These are phyloP conservation scores for Ashbya aceris DNA, from an alignment of 1,139 yeast genomes.

Conservation along the genomic window DNA sequence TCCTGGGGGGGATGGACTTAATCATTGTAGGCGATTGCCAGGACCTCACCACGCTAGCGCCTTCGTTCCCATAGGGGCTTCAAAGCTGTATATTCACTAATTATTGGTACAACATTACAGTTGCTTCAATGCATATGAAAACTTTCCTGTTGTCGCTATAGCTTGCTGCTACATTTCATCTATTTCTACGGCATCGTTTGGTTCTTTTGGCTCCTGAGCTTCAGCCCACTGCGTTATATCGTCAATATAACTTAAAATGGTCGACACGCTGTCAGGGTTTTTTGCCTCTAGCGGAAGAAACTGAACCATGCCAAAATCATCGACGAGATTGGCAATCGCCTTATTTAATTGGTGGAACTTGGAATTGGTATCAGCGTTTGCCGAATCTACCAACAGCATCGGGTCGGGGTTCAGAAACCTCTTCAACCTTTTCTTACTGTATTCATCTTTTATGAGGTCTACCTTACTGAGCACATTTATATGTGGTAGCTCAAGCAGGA, in stretches of 20 bases:
- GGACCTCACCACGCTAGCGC: conserved; percentile 13
- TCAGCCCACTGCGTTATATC: conserved; percentile 98
- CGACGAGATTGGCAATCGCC: conserved; percentile 80
- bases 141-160: not conserved
- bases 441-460: conserved; percentile 73
- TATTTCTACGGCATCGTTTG: conserved; percentile 62
- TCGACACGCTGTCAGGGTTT: conserved; percentile 69
- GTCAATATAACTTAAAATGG: conserved; percentile 84
- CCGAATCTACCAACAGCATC: conserved; percentile 47
- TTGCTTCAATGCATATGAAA: not conserved
- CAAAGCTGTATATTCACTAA: not conserved
- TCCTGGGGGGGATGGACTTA: conserved; percentile 45
- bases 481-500: conserved; percentile 86
- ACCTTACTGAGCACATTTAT: conserved; percentile 78
- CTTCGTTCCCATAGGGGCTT: not conserved
- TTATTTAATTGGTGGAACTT: conserved; percentile 64
- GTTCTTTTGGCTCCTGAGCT: conserved; percentile 93
- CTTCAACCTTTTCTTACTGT: conserved; percentile 65
- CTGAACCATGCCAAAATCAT: conserved; percentile 98
- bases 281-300: conserved; percentile 82
- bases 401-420: conserved; percentile 91
- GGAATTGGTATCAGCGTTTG: conserved; percentile 52
- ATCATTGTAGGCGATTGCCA: conserved; percentile 56
- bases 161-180: conserved; percentile 29
- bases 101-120: not conserved